These are phyloP conservation scores for Cymbopogon citratus DNA, from an alignment of 176 grass and related monocot species.

Conservation along the genomic window DNA sequence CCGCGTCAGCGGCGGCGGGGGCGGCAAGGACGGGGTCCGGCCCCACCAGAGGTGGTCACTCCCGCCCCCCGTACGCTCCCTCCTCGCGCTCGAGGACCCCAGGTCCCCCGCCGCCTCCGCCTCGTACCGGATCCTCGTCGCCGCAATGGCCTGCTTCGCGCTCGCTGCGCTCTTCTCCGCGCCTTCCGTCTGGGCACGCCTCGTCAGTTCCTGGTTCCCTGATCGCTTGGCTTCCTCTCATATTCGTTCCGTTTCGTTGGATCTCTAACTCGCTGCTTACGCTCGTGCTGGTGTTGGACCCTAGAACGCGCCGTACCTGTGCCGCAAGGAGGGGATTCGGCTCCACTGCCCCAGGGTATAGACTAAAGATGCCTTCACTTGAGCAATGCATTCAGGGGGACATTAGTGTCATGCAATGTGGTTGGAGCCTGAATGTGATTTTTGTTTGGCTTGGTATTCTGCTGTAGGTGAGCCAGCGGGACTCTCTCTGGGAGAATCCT, in stretches of 20 bases:
- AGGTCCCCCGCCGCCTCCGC: constrained; percentile 44
- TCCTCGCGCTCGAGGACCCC: constrained; percentile 69
- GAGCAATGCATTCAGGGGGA: not conserved
- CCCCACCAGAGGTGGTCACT: constrained; percentile 40
- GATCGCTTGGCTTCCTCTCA: not conserved
- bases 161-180: constrained; percentile 42
- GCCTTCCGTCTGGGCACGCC: constrained; percentile 66
- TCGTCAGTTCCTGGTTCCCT: constrained; percentile 46
- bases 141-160: constrained; percentile 47
- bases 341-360: constrained; percentile 81
- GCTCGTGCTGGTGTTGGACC: constrained; percentile 9
- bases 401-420: not conserved
- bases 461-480: constrained; percentile 44
- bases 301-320: constrained; percentile 81
- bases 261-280: constrained; percentile 26
- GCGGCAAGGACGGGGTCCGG: constrained; percentile 43
- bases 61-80: constrained; percentile 44
- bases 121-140: constrained; percentile 70
- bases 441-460: constrained; percentile 18
- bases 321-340: constrained; percentile 84
- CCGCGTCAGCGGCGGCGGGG: not conserved
- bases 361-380: constrained; percentile 35
- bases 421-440: not conserved
- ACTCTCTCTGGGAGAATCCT: constrained; percentile 94
- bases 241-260: not conserved